These are phyloP conservation scores for Erodium maritimum DNA, from an alignment of 345 rosid species.

Conservation along the genomic window DNA sequence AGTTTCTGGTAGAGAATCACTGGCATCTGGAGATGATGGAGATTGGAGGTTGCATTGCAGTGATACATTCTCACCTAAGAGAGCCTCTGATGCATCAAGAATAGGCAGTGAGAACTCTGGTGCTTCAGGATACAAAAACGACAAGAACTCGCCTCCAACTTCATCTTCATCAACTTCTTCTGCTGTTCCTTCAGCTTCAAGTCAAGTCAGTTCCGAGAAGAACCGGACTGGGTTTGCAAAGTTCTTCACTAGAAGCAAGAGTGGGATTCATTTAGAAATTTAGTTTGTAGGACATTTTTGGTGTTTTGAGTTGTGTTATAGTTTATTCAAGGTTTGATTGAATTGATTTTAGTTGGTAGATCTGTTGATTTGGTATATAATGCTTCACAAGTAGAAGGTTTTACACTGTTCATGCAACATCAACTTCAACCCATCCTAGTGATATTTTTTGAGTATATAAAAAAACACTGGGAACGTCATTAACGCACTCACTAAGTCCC, in stretches of 20 bases:
- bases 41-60: constrained; percentile 58
- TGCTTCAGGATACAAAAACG: constrained; percentile 17
- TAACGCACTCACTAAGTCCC: too few species aligned
- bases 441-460: too few species aligned
- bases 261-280: constrained; percentile 77
- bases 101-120: constrained; percentile 15
- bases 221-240: constrained; percentile 82
- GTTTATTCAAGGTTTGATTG: not conserved
- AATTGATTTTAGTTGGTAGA: not conserved
- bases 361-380: not conserved
- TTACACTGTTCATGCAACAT: too few species aligned
- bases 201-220: constrained; percentile 53
- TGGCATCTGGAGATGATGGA: constrained; percentile 15
- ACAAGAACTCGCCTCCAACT: constrained; percentile 24
- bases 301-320: not conserved
- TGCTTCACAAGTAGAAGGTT: too few species aligned
- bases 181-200: constrained; percentile 24
- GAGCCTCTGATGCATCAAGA: constrained; percentile 22
- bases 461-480: too few species aligned
- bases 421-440: too few species aligned
- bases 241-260: constrained; percentile 71
- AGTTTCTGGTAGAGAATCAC: constrained; percentile 20
- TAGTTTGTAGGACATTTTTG: constrained; percentile 14
- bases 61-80: constrained; percentile 29
- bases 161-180: constrained; percentile 31